phyloP scores from a whole-genome alignment of 345 rosid species.

The Cardiospermum halicacabum region DNA sequence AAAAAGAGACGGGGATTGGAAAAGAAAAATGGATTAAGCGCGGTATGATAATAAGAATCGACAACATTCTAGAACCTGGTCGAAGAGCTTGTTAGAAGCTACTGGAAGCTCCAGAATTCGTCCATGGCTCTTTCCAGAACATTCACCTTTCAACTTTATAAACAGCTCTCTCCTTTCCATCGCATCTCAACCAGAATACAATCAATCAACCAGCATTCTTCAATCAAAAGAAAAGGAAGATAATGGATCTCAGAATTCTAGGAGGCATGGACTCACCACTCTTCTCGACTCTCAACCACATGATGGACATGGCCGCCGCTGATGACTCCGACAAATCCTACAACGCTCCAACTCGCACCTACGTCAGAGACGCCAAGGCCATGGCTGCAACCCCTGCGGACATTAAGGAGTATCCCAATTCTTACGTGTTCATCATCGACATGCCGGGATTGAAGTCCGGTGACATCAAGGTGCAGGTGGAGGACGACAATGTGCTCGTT shows the following conservation, averaged over 20 bases:
- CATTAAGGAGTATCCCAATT: slow-evolving; percentile 10
- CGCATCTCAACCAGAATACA: neutral
- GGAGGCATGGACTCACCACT: slow-evolving; percentile 38
- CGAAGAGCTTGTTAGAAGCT: neutral
- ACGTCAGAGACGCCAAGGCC: slow-evolving; percentile 6
- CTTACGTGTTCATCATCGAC: slow-evolving; percentile 15
- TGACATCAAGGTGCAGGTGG: slow-evolving; percentile 12
- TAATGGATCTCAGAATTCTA: slow-evolving; percentile 48
- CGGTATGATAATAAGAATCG: too few relatives aligned
- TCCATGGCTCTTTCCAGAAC: slow-evolving; percentile 8
- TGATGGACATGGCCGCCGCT: slow-evolving; percentile 42
- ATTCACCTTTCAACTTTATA: slow-evolving; percentile 14
- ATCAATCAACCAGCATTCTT: neutral
- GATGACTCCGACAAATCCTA: slow-evolving; percentile 20
- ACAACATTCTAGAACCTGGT: neutral
- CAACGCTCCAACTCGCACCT: slow-evolving; percentile 13
- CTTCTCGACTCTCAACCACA: slow-evolving; percentile 44
- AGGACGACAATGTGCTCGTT: slow-evolving; percentile 45
- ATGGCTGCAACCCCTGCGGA: slow-evolving; percentile 21
- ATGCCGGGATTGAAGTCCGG: slow-evolving; percentile 19
- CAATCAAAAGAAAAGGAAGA: neutral
- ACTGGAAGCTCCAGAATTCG: neutral
- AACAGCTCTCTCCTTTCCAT: fast-evolving
- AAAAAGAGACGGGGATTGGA: too few relatives aligned
- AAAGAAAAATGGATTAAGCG: too few relatives aligned